Conservation (phyloP, 148 eudicot genomes). For the Fagopyrum esculentum region DNA sequence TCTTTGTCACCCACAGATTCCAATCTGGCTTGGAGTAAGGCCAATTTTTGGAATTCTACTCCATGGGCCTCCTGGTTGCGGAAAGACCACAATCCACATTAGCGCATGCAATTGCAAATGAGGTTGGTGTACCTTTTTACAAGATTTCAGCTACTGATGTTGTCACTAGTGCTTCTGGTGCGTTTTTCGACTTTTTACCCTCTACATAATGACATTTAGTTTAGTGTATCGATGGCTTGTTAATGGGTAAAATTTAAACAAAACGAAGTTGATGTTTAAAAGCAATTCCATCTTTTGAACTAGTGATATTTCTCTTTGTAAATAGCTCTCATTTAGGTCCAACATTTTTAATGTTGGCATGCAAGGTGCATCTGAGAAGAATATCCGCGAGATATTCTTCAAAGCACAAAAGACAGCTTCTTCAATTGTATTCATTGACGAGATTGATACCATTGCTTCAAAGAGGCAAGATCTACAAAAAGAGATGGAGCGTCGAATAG, state of each 20-base stretch:
- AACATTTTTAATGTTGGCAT: background rate
- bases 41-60: conserved; percentile 69
- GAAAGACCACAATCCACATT: conserved; percentile 56
- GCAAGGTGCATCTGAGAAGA: conserved; percentile 82
- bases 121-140: conserved; percentile 71
- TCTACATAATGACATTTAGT: no score
- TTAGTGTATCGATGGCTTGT: background rate
- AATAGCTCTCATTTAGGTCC: no score
- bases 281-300: no score
- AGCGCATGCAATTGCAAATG: conserved; percentile 92
- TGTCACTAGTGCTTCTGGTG: conserved; percentile 90
- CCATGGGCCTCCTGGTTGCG: conserved; percentile 94
- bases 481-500: conserved; percentile 85
- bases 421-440: conserved; percentile 92
- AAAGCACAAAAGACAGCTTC: conserved; percentile 88
- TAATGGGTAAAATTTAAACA: no score
- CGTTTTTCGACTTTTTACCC: background rate
- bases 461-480: conserved; percentile 81
- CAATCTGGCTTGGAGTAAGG: conserved; percentile 29
- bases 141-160: conserved; percentile 78
- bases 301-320: no score
- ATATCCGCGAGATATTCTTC: conserved; percentile 70
- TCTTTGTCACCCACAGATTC: conserved; percentile 45
- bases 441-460: conserved; percentile 88
- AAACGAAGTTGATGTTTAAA: no score